These are phyloP conservation scores for Xylariomycetidae sp. DNA, from an alignment of 2,329 filamentous ascomycete species.

Conservation along the genomic window DNA sequence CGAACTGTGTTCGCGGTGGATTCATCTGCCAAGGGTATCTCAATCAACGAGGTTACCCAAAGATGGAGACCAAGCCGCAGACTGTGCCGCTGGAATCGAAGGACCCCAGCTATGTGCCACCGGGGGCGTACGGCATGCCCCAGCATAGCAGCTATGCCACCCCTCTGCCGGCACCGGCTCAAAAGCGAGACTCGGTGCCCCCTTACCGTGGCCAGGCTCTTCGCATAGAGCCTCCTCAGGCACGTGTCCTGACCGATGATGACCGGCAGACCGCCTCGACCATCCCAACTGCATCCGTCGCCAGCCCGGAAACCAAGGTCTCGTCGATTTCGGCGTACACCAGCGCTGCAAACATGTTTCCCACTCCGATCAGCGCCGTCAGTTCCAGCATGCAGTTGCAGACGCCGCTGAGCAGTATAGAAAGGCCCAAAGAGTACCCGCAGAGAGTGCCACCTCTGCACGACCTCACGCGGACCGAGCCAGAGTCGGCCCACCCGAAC, in stretches of 20 bases:
- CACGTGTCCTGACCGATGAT: conserved; percentile 51
- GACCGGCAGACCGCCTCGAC: conserved; percentile 55
- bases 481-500: conserved; percentile 39
- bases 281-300: conserved; percentile 49
- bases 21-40: conserved; percentile 92
- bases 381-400: conserved; percentile 25
- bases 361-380: conserved; percentile 56
- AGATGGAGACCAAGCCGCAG: conserved; percentile 62
- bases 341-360: conserved; percentile 47
- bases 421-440: conserved; percentile 49
- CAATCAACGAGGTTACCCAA: conserved; percentile 73
- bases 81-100: conserved; percentile 79
- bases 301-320: conserved; percentile 57
- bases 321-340: conserved; percentile 48
- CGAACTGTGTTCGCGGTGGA: conserved; percentile 84
- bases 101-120: conserved; percentile 58
- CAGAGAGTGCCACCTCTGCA: conserved; percentile 55
- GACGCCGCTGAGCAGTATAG: conserved; percentile 23
- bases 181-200: conserved; percentile 51
- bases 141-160: conserved; percentile 30
- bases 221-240: conserved; percentile 58
- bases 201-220: conserved; percentile 56
- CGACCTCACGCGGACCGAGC: conserved; percentile 49
- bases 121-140: conserved; percentile 57
- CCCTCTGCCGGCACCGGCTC: conserved; percentile 23